These are phyloP conservation scores for Pneumocystis canis DNA, from an alignment of 1,139 yeast genomes.

Conservation along the genomic window DNA sequence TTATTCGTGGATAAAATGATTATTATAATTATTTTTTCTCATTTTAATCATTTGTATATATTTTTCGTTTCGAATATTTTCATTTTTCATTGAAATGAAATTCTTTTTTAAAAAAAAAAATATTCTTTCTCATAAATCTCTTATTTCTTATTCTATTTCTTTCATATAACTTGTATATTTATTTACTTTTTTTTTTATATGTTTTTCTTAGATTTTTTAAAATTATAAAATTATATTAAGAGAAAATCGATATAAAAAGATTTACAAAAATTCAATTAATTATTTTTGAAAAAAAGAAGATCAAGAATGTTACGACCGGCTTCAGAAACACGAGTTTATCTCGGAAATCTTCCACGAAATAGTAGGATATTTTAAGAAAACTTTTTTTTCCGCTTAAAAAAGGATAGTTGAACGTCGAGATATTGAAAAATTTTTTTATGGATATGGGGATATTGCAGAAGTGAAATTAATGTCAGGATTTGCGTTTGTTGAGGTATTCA, in stretches of 20 bases:
- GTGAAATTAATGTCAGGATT: conserved; percentile 19
- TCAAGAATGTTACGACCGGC: background rate
- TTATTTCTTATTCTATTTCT: background rate
- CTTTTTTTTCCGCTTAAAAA: background rate
- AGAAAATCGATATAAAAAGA: background rate
- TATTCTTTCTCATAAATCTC: background rate
- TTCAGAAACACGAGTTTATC: background rate
- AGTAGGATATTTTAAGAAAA: background rate
- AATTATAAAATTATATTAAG: background rate
- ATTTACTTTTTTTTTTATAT: background rate
- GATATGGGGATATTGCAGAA: conserved; percentile 17
- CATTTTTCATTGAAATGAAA: background rate
- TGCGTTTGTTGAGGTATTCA: conserved; percentile 12
- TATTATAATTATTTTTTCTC: background rate
- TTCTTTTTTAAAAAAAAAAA: background rate
- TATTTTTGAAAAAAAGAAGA: background rate
- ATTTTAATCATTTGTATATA: background rate
- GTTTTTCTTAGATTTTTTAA: background rate
- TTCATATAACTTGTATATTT: background rate
- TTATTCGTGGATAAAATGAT: conserved; percentile 30
- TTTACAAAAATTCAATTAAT: background rate
- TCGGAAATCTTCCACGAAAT: background rate
- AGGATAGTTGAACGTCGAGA: conserved; percentile 14
- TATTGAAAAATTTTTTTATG: conserved; percentile 16
- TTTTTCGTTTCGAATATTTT: background rate